phyloP scores from a whole-genome alignment of 257 asterid genomes.

The Solanum sejunctum region DNA sequence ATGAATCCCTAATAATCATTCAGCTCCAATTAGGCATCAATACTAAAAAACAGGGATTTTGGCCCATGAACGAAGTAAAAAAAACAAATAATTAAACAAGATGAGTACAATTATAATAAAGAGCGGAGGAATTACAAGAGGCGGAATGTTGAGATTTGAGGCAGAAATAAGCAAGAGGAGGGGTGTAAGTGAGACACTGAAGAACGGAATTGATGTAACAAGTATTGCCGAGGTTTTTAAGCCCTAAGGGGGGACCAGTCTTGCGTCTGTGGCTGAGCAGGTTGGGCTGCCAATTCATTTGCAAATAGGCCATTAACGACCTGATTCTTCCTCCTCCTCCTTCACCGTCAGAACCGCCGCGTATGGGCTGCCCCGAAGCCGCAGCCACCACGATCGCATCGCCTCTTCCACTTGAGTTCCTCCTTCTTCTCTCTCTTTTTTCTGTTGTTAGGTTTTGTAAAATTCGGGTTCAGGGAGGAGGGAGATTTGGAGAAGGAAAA shows the following conservation, averaged over 20 bases:
- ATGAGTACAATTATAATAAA: background rate
- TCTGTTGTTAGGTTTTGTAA: background rate
- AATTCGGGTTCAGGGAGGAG: background rate
- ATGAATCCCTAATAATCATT: background rate
- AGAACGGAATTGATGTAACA: conserved; percentile 98
- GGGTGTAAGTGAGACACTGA: conserved; percentile 96
- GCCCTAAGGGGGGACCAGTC: conserved; percentile 91
- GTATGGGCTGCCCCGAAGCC: background rate
- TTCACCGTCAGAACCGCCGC: conserved; percentile 16
- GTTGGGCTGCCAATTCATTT: conserved; percentile 98
- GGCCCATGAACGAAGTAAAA: background rate
- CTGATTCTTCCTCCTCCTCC: conserved; percentile 32
- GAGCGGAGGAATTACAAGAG: conserved; percentile 29
- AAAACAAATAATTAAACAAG: background rate
- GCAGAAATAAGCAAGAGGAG: conserved; percentile 92
- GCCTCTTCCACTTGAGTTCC: conserved; percentile 7
- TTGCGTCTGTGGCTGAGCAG: conserved; percentile 61
- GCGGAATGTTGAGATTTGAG: conserved; percentile 78
- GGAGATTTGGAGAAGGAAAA: background rate
- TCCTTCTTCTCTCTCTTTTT: background rate
- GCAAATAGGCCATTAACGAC: conserved; percentile 77
- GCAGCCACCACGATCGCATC: conserved; percentile 18
- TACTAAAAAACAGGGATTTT: background rate
- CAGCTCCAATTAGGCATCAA: background rate
- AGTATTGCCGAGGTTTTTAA: conserved; percentile 83